Base-by-base conservation (phyloP, 1,139 yeast genomes). In the Magnusiomyces sp. region DNA sequence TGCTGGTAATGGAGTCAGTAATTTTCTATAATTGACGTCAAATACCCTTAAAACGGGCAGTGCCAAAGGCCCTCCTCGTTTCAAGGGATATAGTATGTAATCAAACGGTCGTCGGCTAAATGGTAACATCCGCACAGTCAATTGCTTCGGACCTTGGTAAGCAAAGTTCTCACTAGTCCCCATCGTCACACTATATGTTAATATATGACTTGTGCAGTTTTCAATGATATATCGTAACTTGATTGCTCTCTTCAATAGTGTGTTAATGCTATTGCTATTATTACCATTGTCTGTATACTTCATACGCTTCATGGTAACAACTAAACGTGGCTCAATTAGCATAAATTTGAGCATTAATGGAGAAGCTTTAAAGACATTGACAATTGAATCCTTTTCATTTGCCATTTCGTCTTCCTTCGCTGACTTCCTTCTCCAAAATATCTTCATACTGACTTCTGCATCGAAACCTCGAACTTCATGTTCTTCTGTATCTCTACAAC, bases 201-300 rank as follows among this genome's bases (percentile, higher is more conserved):
- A 79, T 2, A 81, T 73, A 50, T 83, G 71, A 2, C 83, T 74
- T 0, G 94, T 83, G 7, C 94, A 89, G 59, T 86, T 86, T 61
- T 86, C 95, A 46, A 86, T 61, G 48, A 74, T 72, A 59, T 79
- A 85, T 11, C 62, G 68, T 7, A 42, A 20, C n/a, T 42, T 42
- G 23, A 42, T 19, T 11, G 45, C 37, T 6, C 29, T 23, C 7
- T 23, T 23, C 29, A 23, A 7, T 23, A 23, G 29, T 23, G 29
- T 7, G 29, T 23, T 23, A 7, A 23, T 23, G 29, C 7, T 23
- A 7, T 23, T 23, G 29, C 29, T 23, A 7, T 23, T 23, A 23
- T 23, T 23, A 23, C 29, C 29, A 23, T 23, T 23, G 29, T 23
- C 7, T 23, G 29, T 23, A 23, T 23, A 23, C 7, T 23, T 23